Base-by-base conservation (phyloP, 2,329 filamentous ascomycete species). In the Harringtonia lauricola region DNA sequence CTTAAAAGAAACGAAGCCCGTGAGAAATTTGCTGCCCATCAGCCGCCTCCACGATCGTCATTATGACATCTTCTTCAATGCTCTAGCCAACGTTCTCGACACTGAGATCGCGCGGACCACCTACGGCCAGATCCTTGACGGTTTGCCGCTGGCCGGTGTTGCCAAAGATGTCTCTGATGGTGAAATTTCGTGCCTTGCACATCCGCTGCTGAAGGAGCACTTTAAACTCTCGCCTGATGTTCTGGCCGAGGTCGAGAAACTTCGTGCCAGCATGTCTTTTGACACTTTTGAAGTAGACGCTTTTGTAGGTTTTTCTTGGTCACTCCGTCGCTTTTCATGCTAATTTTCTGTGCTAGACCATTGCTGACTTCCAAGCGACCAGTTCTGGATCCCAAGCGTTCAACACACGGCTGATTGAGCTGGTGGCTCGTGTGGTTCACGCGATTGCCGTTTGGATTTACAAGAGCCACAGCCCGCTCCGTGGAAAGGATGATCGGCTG, bases 351-450 rank as follows among this genome's bases (percentile, higher is more conserved):
- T 8, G 4, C 18, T 37, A 37, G 36, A 24, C 36, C n/a, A 24
- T 37, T 37, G 17, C 26, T 42, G 51, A 44, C 0, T 62, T 52
- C 43, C 49, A 51, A 18, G 49, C 52, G 10, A 51, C 57, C 1
- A 36, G 50, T 2, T 50, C 38, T 2, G 52, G 47, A 4, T 59
- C 58, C 8, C 38, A 47, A 13, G 42, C 48, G 0, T 64, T 60
- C 38, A 47, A 56, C 0, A 52, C 51, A 17, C 47, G 54, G 1
- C 50, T 64, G 7, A 54, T 63, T 8, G 60, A 64, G 40, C 33
- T 64, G 2, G 44, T 56, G 6, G 58, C 56, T 0, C 24, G 53
- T 22, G 46, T 54, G 3, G 39, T 59, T 3, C 59, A 64, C 34
- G 44, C 60, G 7, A 55, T 61, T 7, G 59, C 55, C 1, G 52